Conservation (phyloP, 2,329 filamentous ascomycete genomes). For the Trichophyton simii region DNA sequence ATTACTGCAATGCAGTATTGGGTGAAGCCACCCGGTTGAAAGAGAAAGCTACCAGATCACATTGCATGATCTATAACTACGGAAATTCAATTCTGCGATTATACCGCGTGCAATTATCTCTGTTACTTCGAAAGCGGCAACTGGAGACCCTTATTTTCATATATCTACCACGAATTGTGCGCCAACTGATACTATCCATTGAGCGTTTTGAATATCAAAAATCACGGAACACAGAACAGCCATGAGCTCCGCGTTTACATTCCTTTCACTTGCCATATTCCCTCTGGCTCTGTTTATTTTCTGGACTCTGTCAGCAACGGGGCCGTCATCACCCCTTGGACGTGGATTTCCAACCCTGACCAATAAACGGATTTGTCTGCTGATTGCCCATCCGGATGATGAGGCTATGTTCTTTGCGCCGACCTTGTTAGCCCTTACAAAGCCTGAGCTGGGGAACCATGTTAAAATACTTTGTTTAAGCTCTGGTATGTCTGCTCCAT, state of each 20-base stretch:
- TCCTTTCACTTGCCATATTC: slow-evolving; percentile 22
- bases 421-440: slow-evolving; percentile 69
- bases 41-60: not conserved
- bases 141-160: not conserved
- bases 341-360: slow-evolving; percentile 47
- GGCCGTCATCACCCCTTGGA: slow-evolving; percentile 26
- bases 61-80: not conserved
- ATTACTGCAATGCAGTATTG: not conserved
- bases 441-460: slow-evolving; percentile 70
- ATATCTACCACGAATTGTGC: not conserved
- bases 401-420: slow-evolving; percentile 99
- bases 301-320: slow-evolving; percentile 31
- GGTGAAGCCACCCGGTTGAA: not conserved
- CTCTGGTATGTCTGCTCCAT: slow-evolving; percentile 45
- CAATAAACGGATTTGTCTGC: slow-evolving; percentile 76
- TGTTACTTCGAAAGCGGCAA: not conserved
- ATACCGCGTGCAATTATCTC: not conserved
- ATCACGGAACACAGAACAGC: not conserved
- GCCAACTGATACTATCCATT: not conserved
- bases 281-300: slow-evolving; percentile 33
- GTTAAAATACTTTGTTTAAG: slow-evolving; percentile 89
- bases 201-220: not conserved
- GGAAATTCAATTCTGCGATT: not conserved
- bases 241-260: slow-evolving; percentile 4
- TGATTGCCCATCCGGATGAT: slow-evolving; percentile 96